Evolutionary conservation across 192 early-diverging fungal species (phyloP).

Genomic region (Coemansia sp.): DNA sequence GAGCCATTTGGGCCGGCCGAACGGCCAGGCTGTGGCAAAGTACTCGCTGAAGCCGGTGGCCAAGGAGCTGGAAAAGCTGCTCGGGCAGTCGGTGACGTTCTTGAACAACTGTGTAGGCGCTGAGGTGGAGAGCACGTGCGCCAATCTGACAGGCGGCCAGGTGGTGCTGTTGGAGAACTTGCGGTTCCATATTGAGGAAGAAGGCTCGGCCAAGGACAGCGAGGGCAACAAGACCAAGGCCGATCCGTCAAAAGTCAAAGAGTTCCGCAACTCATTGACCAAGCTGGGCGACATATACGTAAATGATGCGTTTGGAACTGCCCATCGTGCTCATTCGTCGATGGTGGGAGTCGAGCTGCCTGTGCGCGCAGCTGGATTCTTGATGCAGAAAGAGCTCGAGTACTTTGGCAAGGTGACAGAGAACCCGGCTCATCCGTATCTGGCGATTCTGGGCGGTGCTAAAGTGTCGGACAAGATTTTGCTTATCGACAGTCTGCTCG

Average conservation of each 20-base stretch:
- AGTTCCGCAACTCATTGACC: conserved; percentile 89
- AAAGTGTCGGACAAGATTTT: conserved; percentile 99
- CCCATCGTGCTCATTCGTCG: conserved; percentile 96
- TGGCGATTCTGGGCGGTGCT: conserved; percentile 96
- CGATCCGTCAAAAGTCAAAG: conserved; percentile 67
- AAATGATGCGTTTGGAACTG: conserved; percentile 99
- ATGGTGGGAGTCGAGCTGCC: conserved; percentile 96
- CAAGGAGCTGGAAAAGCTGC: conserved; percentile 73
- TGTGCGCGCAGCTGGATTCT: conserved; percentile 87
- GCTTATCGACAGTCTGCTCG: conserved; percentile 95
- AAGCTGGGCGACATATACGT: conserved; percentile 94
- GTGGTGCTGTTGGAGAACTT: conserved; percentile 96
- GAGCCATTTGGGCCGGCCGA: conserved; percentile 96
- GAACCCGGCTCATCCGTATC: conserved; percentile 86
- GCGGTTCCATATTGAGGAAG: conserved; percentile 98
- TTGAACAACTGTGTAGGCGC: conserved; percentile 90
- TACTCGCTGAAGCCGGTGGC: conserved; percentile 92
- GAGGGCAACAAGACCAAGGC: conserved; percentile 93
- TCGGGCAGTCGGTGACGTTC: conserved; percentile 85
- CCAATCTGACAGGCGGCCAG: conserved; percentile 65
- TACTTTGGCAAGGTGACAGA: conserved; percentile 98
- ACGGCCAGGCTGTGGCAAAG: conserved; percentile 84
- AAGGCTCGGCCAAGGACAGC: conserved; percentile 89
- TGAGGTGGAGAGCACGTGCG: conserved; percentile 77
- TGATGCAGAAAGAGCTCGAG: conserved; percentile 99